Evolutionary conservation across 2,329 filamentous ascomycete species (phyloP), one percentile per base, ranked within the genome.

Genomic region (Daldinia eschscholtzii): DNA sequence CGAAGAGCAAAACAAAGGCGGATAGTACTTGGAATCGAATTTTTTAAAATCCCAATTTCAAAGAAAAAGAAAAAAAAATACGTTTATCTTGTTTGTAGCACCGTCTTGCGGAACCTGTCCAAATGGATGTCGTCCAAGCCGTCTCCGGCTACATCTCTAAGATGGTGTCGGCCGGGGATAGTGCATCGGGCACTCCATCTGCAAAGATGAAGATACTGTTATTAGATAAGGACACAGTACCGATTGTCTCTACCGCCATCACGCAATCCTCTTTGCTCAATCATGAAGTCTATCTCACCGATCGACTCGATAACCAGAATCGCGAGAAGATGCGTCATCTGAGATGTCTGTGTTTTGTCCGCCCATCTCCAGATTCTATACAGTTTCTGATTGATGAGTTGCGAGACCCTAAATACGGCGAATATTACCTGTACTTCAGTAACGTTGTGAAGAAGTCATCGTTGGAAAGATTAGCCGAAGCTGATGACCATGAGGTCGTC

Each of bases 151-250:
- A 99, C 85, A 92, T 99, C 86, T 92, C 91, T 80, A 97, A 94
- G 87, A 97, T 99, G 89, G 91, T 98, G 80, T 92, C 93, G 73
- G 89, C 89, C 72, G 93, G 93, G 77, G 94, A 97, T 82, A 86
- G 84, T 77, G 85, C 89, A 57, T 82, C 86, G 48, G 88, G 88
- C 68, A 87, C 89, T 50, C 86, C 91, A 57, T 91, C 93, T 23
- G 88, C 93, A 46, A 98, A 98, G 85, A 99, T 99, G 96, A 99
- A 99, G 89, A 96, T 98, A 68, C 84, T 99, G 64, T 85, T 99
- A 71, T 85, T 99, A 75, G 96, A 99, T 81, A 91, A 89, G 82
- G 96, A 98, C 81, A 99, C 96, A 73, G 91, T 98, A 23, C 89
- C 93, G 15, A 97, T 98, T 73, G 90, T 98, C 20, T 99, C 97